Conservation (phyloP, 805 yeast genomes). For the Candida coquimbonensis region DNA sequence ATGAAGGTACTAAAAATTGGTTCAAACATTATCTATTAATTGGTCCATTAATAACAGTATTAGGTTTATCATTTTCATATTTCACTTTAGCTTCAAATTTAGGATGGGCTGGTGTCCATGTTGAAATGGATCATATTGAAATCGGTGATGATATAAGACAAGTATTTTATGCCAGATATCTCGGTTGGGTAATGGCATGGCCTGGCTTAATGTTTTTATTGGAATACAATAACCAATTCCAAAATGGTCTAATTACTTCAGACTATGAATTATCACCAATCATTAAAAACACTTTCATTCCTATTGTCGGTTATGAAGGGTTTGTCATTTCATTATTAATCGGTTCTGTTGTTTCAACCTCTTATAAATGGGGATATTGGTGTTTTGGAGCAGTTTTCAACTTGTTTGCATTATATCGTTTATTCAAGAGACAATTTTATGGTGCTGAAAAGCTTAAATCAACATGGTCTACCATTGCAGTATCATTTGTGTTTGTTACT, state of each 20-base stretch:
- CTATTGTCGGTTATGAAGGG: constrained; percentile 38
- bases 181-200: constrained; percentile 53
- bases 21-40: constrained; percentile 27
- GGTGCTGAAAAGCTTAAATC: background rate
- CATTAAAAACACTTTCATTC: constrained; percentile 29
- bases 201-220: constrained; percentile 35
- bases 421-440: constrained; percentile 24
- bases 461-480: background rate
- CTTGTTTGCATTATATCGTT: constrained; percentile 30
- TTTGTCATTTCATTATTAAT: constrained; percentile 49
- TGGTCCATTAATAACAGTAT: constrained; percentile 36
- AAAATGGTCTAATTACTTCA: constrained; percentile 5
- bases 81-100: constrained; percentile 52
- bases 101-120: constrained; percentile 43
- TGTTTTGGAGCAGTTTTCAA: constrained; percentile 42
- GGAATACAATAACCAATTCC: constrained; percentile 18
- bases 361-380: constrained; percentile 68
- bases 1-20: constrained; percentile 18
- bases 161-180: constrained; percentile 47
- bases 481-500: constrained; percentile 27
- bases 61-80: constrained; percentile 41
- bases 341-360: constrained; percentile 46
- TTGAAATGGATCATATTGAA: constrained; percentile 42
- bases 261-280: constrained; percentile 11
- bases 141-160: constrained; percentile 36